Evolutionary conservation across 805 yeast genomes (phyloP), one percentile per base, ranked within the genome.

Genomic region (Clavispora carvajalis): DNA sequence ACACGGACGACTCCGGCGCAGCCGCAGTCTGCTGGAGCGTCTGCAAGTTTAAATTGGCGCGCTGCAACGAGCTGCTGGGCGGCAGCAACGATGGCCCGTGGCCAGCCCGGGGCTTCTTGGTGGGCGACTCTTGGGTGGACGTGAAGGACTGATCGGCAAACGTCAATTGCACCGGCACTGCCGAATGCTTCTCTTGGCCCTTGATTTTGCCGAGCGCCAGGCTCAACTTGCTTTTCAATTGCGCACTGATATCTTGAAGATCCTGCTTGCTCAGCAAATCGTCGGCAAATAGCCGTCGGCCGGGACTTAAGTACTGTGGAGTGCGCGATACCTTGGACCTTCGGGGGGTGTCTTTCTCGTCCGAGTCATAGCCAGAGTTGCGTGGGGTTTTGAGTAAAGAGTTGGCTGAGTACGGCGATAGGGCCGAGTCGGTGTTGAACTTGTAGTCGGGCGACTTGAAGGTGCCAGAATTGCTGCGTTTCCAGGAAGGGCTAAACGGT

Each of bases 201-300:
- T 67, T 69, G 35, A 69, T 46, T 44, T 67, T 62, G 3, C 68
- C 72, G 28, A 67, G 52, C 7, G 74, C 74, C 45, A 62, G 62
- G 38, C 65, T 63, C 31, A 69, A 52, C 45, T 55, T 56, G 40
- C 53, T 62, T 40, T 65, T 66, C 33, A 69, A 51, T 46, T 66
- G 69, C 21, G 58, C 44, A 44, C 70, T 65, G 35, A 69, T 69
- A 40, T 64, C 71, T 8, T 58, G 52, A 36, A 69, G 52, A 23
- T 65, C 71, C 29, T 63, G 69, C 26, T 52, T 56, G 31, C 45
- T 52, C 35, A 45, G 44, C 19, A 46, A 22, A 10, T 62, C 68
- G 15, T 61, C 67, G 22, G 52, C 53, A 38, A 66, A 67, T 17
- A 67, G 54, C 37, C 61, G 60, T 38, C 57, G 60, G 5, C 70